Evolutionary conservation across 2,329 filamentous ascomycete species (phyloP), one percentile per base, ranked within the genome.

Genomic region (Pezicula carpinea): DNA sequence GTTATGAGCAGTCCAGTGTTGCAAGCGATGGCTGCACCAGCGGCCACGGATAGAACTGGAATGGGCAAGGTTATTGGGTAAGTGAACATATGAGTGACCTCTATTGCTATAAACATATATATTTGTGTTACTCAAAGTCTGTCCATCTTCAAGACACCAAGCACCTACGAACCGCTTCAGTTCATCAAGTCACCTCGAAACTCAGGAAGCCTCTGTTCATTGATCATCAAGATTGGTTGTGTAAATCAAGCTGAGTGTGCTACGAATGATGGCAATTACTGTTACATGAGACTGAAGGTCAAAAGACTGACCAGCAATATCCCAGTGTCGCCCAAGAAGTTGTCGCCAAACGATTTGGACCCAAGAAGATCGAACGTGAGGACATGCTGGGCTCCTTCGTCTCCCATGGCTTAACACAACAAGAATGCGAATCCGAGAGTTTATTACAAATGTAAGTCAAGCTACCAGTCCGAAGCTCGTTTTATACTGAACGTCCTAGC

Each of bases 341-440:
- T 7, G 70, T 73, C 0, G 65, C 66, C 6, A 66, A 74, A 48
- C 66, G 75, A 1, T 75, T 70, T 47, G 65, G 66, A 0, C 64
- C 61, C 2, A 60, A 71, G 35, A 61, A 65, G 1, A 67, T 71
- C 17, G 64, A 64, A 1, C 66, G 69, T 14, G 64, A 64, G 5
- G 76, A 79, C 52, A 79, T 79, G 75, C 66, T 79, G 6, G 69
- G 67, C 5, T 70, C 71, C 1, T 77, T 77, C 55, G 67, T 76
- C 45, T 64, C 65, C 10, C 68, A 72, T 46, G 68, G 67, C 32
- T 21, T 57, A 17, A 3, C 52, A 43, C 36, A 52, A 23, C 49
- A 42, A 35, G 48, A 50, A 34, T 21, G 10, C 15, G 14, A 18
- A 6, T 29, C 46, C 43, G 36, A 53, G 21, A 39, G 22, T 38